These are phyloP conservation scores for Pseudocercospora eumusae DNA, from an alignment of 2,329 filamentous ascomycete species.

Conservation along the genomic window DNA sequence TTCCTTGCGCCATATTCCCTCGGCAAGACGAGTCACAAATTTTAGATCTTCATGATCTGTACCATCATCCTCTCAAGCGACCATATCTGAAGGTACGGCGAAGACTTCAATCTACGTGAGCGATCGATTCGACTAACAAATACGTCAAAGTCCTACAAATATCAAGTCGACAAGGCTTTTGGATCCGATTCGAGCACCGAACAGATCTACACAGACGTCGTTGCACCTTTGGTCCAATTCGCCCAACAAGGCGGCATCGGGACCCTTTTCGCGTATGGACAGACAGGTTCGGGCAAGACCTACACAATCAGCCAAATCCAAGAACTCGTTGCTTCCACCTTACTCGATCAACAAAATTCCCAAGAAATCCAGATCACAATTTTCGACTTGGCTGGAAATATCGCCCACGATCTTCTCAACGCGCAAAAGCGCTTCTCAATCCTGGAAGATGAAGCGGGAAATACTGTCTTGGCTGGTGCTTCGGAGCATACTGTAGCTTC, in stretches of 20 bases:
- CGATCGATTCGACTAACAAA: not conserved
- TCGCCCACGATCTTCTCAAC: conserved; percentile 14
- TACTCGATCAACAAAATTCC: conserved; percentile 3
- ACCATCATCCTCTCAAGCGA: conserved; percentile 7
- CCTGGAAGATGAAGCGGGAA: conserved; percentile 9
- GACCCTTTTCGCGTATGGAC: conserved; percentile 17
- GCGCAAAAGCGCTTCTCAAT: conserved; percentile 9
- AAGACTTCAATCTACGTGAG: not conserved
- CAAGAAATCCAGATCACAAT: conserved; percentile 11
- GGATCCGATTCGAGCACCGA: conserved; percentile 1
- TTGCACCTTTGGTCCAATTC: conserved; percentile 3
- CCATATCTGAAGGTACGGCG: conserved; percentile 2
- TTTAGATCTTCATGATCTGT: conserved; percentile 15
- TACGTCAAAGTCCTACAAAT: conserved; percentile 8
- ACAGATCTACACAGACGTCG: conserved; percentile 5
- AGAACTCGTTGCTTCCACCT: conserved; percentile 3
- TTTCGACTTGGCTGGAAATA: conserved; percentile 15
- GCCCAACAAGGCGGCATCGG: conserved; percentile 12
- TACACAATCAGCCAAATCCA: conserved; percentile 18
- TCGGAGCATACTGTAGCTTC: not conserved
- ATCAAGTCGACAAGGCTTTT: conserved; percentile 10
- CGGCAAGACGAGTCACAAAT: not conserved
- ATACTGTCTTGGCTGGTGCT: conserved; percentile 10
- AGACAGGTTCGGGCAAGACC: conserved; percentile 19
- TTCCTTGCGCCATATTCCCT: conserved; percentile 10